Percentiles rank a stretch among this genome's conserved stretches.
Conservation (phyloP, 495 filamentous ascomycete species). For the Sphaerosporella brunnea region DNA sequence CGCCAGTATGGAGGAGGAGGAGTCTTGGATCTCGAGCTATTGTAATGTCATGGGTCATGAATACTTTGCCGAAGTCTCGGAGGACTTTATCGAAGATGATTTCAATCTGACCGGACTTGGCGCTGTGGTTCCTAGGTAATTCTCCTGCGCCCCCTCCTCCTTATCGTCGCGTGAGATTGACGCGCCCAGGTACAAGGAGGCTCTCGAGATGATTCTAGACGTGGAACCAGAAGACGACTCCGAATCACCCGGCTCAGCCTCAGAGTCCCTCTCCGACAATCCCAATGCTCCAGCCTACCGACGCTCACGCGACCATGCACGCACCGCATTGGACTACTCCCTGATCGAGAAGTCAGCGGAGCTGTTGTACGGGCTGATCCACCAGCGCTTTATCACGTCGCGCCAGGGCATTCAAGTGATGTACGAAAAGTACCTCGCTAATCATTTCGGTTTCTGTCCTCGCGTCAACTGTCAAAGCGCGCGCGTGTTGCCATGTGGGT, state of each 20-base stretch:
- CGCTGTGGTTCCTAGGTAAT: constrained; percentile 73
- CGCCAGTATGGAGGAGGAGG: constrained; percentile 22
- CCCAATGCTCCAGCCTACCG: constrained; percentile 36
- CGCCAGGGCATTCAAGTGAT: constrained; percentile 93
- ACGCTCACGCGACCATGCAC: constrained; percentile 60
- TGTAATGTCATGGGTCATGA: constrained; percentile 90
- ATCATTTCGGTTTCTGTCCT: constrained; percentile 87
- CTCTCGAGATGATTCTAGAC: constrained; percentile 90
- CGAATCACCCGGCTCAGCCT: constrained; percentile 40
- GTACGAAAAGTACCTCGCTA: constrained; percentile 94
- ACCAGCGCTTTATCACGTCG: constrained; percentile 97
- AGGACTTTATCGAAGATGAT: constrained; percentile 99
- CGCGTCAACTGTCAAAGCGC: constrained; percentile 73
- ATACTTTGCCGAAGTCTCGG: constrained; percentile 95
- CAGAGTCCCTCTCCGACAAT: constrained; percentile 32
- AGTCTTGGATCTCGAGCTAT: constrained; percentile 80
- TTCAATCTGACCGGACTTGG: constrained; percentile 95
- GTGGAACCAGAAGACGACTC: constrained; percentile 80
- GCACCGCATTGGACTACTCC: constrained; percentile 76
- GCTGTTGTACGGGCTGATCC: constrained; percentile 91
- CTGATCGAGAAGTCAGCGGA: constrained; percentile 94
- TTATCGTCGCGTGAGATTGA: neutral
- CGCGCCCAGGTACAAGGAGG: constrained; percentile 63
- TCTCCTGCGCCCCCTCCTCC: constrained; percentile 4
- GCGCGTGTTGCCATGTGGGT: constrained; percentile 78